Base-by-base conservation (phyloP, 2,329 filamentous ascomycete species). In the Apiospora aurea region DNA sequence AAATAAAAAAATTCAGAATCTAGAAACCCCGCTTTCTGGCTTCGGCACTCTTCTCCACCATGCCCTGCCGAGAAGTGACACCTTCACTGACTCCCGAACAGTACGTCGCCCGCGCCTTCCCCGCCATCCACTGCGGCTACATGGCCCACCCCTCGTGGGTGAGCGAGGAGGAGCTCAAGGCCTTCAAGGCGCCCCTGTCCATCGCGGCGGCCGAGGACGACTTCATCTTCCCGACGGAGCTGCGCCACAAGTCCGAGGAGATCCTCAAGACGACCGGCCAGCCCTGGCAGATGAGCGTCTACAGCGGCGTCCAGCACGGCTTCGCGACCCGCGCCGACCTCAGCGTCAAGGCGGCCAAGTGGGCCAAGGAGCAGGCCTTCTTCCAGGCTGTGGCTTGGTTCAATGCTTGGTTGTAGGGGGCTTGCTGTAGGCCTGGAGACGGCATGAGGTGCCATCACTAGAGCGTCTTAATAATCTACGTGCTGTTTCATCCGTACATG, bases 111-210 rank as follows among this genome's bases (percentile, higher is more conserved):
- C 90, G 94, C 57, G 92, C 91, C 85, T 87, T 87, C 83, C 86
- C 85, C 71, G 90, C 90, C 74, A 86, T 96, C 75, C 87, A 94
- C 71, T 93, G 88, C 70, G 94, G 92, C 49, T 96, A 87, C 82
- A 82, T 89, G n/a, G 94, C 93, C 1, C 94, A 96, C 82, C 94
- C 94, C 0, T 93, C 90, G 38, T 95, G 95, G 76, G 89, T 96
- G 44, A 85, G 89, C 7, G 84, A 89, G 73, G 88, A 89, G 2
- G 92, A 94, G 81, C 87, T 94, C 67, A 83, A 83, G 21, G 88
- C 86, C 68, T 91, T 94, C 76, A 84, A 85, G n/a, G 90, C 89
- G 0, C 92, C 93, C 0, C 82, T 94, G 6, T 91, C 90, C 71
- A 93, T 95, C 77, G 86, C 90, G 61, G 91, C 87, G 16, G 86